Conservation (phyloP, 305 asterid genomes). For the Stenogyne calaminthoides region DNA sequence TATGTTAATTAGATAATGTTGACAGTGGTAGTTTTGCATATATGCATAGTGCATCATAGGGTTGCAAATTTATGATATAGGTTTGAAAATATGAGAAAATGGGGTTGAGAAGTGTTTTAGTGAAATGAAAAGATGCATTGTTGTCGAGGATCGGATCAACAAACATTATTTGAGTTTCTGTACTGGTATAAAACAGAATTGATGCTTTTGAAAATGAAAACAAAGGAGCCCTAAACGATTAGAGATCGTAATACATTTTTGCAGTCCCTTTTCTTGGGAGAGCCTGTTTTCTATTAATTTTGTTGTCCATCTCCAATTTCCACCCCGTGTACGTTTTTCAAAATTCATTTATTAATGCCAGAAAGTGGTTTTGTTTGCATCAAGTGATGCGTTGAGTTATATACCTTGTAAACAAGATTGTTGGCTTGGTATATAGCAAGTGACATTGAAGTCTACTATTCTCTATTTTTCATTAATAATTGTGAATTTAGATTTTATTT, state of each 20-base stretch:
- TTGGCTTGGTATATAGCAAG: conserved; percentile 18
- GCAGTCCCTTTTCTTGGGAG: background rate
- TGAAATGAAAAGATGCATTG: background rate
- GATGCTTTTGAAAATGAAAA: background rate
- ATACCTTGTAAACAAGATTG: conserved; percentile 15
- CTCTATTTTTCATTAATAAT: background rate
- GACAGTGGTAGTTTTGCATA: background rate
- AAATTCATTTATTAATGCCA: background rate
- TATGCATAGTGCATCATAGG: too few relatives aligned
- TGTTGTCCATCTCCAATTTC: background rate
- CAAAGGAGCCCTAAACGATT: background rate
- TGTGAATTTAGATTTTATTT: background rate
- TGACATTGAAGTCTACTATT: conserved; percentile 22
- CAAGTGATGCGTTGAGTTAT: conserved; percentile 2
- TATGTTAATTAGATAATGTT: background rate
- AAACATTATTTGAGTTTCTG: background rate
- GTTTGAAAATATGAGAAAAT: background rate
- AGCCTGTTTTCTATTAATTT: background rate
- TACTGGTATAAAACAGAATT: background rate
- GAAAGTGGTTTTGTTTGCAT: conserved; percentile 3
- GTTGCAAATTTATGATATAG: too few relatives aligned
- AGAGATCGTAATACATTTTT: background rate
- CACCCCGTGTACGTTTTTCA: background rate
- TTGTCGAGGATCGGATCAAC: background rate
- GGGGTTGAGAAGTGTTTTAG: background rate